A percentile compares a stretch with the other conserved stretches of the same genome.
Conservation (phyloP, 495 filamentous ascomycete genomes). For the Thozetella sp. region DNA sequence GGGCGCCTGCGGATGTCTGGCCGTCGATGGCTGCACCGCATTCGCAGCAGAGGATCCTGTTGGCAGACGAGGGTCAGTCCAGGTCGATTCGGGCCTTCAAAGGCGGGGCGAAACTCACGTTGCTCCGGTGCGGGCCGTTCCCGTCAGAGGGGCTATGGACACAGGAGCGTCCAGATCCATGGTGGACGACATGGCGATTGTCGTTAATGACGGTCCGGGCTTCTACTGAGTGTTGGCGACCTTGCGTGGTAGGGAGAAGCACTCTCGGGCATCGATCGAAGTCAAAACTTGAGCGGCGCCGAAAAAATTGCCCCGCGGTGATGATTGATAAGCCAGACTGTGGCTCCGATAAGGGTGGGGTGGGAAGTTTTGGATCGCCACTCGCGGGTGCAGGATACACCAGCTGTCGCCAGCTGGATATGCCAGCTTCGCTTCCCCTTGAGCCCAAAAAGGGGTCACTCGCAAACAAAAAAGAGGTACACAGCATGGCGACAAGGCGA, state of each 20-base stretch:
- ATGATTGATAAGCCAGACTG: background rate
- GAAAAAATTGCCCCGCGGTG: constrained; percentile 1
- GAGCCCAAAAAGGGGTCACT: too few species aligned
- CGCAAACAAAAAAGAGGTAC: too few species aligned
- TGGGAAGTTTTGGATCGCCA: background rate
- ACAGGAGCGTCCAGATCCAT: constrained; percentile 74
- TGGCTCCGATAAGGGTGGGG: background rate
- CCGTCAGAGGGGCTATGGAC: constrained; percentile 49
- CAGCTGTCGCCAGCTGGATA: too few species aligned
- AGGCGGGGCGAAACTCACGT: constrained; percentile 49
- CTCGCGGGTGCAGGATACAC: too few species aligned
- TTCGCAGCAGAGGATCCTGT: constrained; percentile 90
- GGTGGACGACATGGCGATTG: constrained; percentile 42
- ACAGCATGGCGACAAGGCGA: too few species aligned
- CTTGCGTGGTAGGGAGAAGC: too few species aligned
- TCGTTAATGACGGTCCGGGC: background rate
- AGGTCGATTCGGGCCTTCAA: constrained; percentile 1
- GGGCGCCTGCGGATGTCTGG: constrained; percentile 80
- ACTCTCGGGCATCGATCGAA: too few species aligned
- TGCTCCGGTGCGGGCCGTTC: constrained; percentile 50
- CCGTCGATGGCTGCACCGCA: constrained; percentile 94
- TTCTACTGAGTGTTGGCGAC: too few species aligned
- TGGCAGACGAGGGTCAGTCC: constrained; percentile 11
- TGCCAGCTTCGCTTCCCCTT: too few species aligned
- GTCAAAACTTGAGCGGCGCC: too few species aligned